Percentiles rank a stretch among this genome's conserved stretches.
phyloP scores from a whole-genome alignment of 2,329 filamentous ascomycete species.

The Aspergillus viridinutans region DNA sequence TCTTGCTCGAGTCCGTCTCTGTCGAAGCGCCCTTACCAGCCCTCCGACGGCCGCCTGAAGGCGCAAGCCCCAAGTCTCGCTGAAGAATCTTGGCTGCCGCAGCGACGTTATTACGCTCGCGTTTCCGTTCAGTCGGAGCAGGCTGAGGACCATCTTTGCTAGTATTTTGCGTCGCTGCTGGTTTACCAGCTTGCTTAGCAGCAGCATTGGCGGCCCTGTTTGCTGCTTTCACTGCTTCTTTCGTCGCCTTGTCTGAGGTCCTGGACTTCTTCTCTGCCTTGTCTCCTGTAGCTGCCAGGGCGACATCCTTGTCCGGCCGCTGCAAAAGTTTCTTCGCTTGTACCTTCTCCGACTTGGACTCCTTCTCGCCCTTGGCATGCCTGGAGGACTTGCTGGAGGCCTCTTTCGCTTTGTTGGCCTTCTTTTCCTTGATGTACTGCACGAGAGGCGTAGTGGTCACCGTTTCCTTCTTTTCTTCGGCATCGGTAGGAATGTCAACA shows the following conservation, averaged over 20 bases:
- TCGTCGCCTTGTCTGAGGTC: slow-evolving; percentile 53
- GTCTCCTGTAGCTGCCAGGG: slow-evolving; percentile 24
- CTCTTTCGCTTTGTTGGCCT: slow-evolving; percentile 71
- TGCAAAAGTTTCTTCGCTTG: slow-evolving; percentile 42
- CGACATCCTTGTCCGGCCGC: slow-evolving; percentile 32
- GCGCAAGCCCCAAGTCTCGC: slow-evolving; percentile 56
- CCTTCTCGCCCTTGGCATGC: slow-evolving; percentile 40
- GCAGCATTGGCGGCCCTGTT: slow-evolving; percentile 35
- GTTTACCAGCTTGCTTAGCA: slow-evolving; percentile 36
- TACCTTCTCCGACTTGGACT: slow-evolving; percentile 38
- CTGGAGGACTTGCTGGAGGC: slow-evolving; percentile 32
- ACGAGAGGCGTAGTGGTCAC: slow-evolving; percentile 82
- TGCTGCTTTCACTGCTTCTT: slow-evolving; percentile 58
- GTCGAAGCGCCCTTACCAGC: slow-evolving; percentile 28
- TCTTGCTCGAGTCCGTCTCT: slow-evolving; percentile 21
- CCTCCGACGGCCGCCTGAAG: slow-evolving; percentile 40
- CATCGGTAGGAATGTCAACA: slow-evolving; percentile 49
- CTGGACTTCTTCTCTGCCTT: slow-evolving; percentile 38
- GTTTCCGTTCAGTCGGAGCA: slow-evolving; percentile 46
- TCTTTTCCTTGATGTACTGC: slow-evolving; percentile 87
- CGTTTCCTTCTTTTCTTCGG: slow-evolving; percentile 54
- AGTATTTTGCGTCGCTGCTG: slow-evolving; percentile 23
- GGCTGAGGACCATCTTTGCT: slow-evolving; percentile 22
- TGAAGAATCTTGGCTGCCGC: slow-evolving; percentile 58
- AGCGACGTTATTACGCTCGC: slow-evolving; percentile 50